Evolutionary conservation across 1,284 basidiomycete genomes (phyloP), one percentile per base, ranked within the genome.

Genomic region (Paramarasmius palmivorus): DNA sequence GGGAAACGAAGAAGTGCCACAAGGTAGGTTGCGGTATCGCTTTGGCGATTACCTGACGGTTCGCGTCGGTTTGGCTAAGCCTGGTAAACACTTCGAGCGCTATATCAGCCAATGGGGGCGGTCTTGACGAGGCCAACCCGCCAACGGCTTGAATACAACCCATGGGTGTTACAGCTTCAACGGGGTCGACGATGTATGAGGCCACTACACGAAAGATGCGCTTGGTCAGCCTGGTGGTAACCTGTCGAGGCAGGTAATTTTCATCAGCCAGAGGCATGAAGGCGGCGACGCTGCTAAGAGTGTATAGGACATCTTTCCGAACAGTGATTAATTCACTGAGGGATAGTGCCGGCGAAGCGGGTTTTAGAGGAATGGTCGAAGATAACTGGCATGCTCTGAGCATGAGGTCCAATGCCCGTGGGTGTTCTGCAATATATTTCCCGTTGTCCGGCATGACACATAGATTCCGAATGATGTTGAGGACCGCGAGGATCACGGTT

Each of bases 381-480:
- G 68, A 65, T 15, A 85, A 67, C 32, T 71, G 64, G 67, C 82
- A 86, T n/a, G 93, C 60, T 6, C 87, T 83, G 23, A 92, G 75
- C 35, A 95, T 65, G 42, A 90, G 65, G 58, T 84, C 79, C 39
- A 95, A 69, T 14, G 92, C 68, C 44, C 85, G 76, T 4, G 81
- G 77, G 54, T 90, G 84, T 22, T 74, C 77, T 3, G 86, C 83
- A 67, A 97, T 77, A 63, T 82, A 85, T 26, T 74, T 72, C 53
- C 79, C 72, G 64, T 97, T 98, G 55, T 95, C 90, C 3, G 75
- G 73, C 57, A 89, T 75, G 51, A 84, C 74, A 6, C 92, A 85
- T 58, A 97, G 79, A 71, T 97, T 98, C 47, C 93, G 90, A 49
- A 98, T 73, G 60, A 98, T 86, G 65, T 92, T 94, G 45, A 89